Evolutionary conservation across 768 basidiomycete genomes (phyloP).

Genomic region (Serendipita sp.): DNA sequence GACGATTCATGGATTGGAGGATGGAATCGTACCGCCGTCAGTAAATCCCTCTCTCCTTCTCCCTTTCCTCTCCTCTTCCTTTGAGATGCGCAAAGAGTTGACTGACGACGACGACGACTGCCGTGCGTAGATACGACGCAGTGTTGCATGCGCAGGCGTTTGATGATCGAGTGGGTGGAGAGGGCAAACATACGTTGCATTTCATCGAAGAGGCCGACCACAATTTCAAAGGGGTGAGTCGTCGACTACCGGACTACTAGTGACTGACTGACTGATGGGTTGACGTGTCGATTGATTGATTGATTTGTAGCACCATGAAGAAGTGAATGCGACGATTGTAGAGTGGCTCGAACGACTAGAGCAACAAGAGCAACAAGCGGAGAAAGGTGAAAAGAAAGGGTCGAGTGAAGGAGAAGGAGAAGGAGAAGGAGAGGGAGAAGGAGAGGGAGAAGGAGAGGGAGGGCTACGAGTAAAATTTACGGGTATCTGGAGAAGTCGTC

Average conservation of each 20-base stretch:
- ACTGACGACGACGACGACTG: not conserved
- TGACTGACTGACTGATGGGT: no score
- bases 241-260: not conserved
- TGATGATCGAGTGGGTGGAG: conserved; percentile 21
- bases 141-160: conserved; percentile 10
- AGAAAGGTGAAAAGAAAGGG: no score
- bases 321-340: conserved; percentile 48
- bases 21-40: conserved; percentile 53
- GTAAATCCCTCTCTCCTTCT: conserved; percentile 16
- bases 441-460: no score
- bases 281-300: not conserved
- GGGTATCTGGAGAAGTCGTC: no score
- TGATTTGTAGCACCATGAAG: conserved; percentile 36
- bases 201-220: conserved; percentile 64
- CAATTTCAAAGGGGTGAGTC: conserved; percentile 46
- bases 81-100: not conserved
- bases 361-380: no score
- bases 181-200: conserved; percentile 57
- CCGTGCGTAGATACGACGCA: conserved; percentile 27
- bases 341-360: conserved; percentile 41
- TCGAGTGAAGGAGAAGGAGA: no score
- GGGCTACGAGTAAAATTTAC: no score
- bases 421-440: no score
- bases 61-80: no score
- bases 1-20: conserved; percentile 59